A percentile compares a stretch with the other conserved stretches of the same genome.
Conservation (phyloP, 2,329 filamentous ascomycete genomes). For the Xylaria sp. region DNA sequence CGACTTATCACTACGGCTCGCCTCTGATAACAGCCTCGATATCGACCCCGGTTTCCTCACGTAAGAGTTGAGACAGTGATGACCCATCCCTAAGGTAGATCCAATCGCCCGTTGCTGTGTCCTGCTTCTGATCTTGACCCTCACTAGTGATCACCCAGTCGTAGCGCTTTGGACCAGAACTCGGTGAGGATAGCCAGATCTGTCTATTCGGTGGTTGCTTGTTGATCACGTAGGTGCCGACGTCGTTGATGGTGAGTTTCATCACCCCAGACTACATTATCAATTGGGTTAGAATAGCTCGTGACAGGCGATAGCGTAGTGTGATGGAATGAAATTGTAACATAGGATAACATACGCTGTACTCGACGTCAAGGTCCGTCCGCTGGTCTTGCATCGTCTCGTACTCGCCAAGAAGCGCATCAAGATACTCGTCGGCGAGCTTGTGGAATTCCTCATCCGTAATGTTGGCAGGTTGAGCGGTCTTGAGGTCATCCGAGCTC, state of each 20-base stretch:
- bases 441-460: conserved; percentile 79
- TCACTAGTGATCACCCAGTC: conserved; percentile 85
- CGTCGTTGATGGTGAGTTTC: conserved; percentile 74
- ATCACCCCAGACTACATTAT: conserved; percentile 80
- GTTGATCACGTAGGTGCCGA: conserved; percentile 93
- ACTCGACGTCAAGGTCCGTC: conserved; percentile 88
- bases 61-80: conserved; percentile 77
- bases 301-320: conserved; percentile 2
- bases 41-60: conserved; percentile 79
- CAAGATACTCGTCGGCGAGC: conserved; percentile 79
- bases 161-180: conserved; percentile 92
- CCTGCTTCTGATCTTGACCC: conserved; percentile 81
- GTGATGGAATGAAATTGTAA: conserved; percentile 1
- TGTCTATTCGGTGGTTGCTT: conserved; percentile 98
- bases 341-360: conserved; percentile 70
- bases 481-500: conserved; percentile 51
- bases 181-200: conserved; percentile 94
- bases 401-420: conserved; percentile 65
- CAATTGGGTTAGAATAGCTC: conserved; percentile 20
- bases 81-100: conserved; percentile 87
- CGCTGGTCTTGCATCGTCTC: conserved; percentile 80
- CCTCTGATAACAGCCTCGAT: conserved; percentile 24
- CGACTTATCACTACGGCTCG: neutral
- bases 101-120: conserved; percentile 80
- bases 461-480: conserved; percentile 67